Base-by-base conservation (phyloP, 805 yeast genomes). In the Ogataea paraovalis region DNA sequence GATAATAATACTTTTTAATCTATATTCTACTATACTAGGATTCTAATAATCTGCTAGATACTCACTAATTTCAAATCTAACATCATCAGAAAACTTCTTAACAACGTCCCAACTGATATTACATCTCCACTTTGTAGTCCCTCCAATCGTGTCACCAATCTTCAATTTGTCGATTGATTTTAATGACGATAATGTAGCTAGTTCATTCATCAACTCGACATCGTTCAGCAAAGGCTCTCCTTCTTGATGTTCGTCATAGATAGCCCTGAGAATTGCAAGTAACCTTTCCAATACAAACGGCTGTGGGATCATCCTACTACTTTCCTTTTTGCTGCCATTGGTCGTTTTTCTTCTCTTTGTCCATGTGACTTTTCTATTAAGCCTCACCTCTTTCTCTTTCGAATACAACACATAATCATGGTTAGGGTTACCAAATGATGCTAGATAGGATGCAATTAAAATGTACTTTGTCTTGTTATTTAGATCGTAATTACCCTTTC, bases 401-500 rank as follows among this genome's bases (percentile, higher is more conserved):
- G 96, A 84, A 58, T 87, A 91, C 45, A 78, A 70, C 44, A 80
- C 76, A 57, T 82, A 68, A 64, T 90, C 97, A 58, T 76, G 76
- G 50, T 79, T 77, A 2, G 84, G 81, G 27, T 84, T 86, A 47
- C 81, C 79, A 59, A 78, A 86, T 0, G 96, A 88, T 0, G 96
- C 95, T 42, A 90, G 67, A 62, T 85, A 91, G 0, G 96, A 83
- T 1, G 96, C 88, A 28, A 89, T 75, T 14, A 90, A 65, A n/a
- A 91, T 66, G 59, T 77, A 87, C 59, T 87, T 85, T 2, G 92
- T 76, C 43, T 78, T 74, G 8, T 59, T 61, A 0, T 91, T 80
- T 38, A 87, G 66, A 53, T 82, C 83, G 44, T 58, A 62, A 45
- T 59, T 53, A 2, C 60, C 62, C 27, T 46, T 47, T 3, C 48